phyloP scores from a whole-genome alignment of 176 grass and related monocot species.

The Avena eriantha region DNA sequence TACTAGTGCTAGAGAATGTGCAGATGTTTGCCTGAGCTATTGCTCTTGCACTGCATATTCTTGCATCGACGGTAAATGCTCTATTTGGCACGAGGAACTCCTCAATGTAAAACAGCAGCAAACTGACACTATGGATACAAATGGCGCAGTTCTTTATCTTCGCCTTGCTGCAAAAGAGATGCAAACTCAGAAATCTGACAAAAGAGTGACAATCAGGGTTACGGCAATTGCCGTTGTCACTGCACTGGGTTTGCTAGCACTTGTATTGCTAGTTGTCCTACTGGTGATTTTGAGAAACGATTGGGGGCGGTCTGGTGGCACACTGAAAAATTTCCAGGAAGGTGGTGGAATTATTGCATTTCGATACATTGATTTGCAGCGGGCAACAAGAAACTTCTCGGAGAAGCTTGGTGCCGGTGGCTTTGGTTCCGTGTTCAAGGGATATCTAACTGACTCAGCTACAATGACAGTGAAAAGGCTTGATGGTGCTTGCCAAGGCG shows the following conservation, averaged over 20 bases:
- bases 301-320: neutral
- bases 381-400: conserved; percentile 53
- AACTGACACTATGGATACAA: neutral
- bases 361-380: conserved; percentile 45
- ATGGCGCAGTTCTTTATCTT: conserved; percentile 47
- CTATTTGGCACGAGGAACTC: conserved; percentile 50
- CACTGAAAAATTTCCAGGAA: conserved; percentile 25
- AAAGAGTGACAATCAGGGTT: conserved; percentile 18
- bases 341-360: conserved; percentile 39
- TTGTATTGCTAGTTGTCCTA: conserved; percentile 8
- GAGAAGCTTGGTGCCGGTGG: conserved; percentile 53
- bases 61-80: conserved; percentile 25
- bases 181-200: conserved; percentile 1
- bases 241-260: conserved; percentile 14
- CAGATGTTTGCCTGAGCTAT: conserved; percentile 42
- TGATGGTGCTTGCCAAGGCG: conserved; percentile 50
- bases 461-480: conserved; percentile 61
- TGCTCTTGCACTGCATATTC: conserved; percentile 65
- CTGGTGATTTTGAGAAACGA: conserved; percentile 10
- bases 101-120: conserved; percentile 52
- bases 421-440: conserved; percentile 64
- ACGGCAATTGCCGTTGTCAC: neutral
- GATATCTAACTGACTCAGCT: conserved; percentile 39
- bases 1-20: conserved; percentile 46
- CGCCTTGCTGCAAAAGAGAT: conserved; percentile 55